A percentile compares a stretch with the other conserved stretches of the same genome.
Evolutionary conservation across 306 rosid genomes (phyloP).

Genomic region (Prunus fruticosa): DNA sequence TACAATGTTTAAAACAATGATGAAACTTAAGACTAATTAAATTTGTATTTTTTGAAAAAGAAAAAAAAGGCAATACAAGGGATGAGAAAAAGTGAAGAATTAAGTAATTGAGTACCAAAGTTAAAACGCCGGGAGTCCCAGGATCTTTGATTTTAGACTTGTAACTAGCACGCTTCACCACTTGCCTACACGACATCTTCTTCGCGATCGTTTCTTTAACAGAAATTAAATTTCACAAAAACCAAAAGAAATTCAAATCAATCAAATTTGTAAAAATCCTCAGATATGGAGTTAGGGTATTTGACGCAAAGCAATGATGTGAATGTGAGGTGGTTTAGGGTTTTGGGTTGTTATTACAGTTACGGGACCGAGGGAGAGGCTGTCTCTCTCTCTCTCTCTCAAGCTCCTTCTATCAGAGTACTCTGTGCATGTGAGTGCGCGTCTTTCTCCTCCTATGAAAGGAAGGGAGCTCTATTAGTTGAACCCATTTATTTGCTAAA

Average conservation of each 20-base stretch:
- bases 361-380: background rate
- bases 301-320: background rate
- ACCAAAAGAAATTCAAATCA: background rate
- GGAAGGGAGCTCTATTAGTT: background rate
- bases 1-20: background rate
- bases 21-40: too few relatives aligned
- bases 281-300: background rate
- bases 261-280: background rate
- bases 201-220: background rate
- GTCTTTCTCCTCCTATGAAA: background rate
- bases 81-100: background rate
- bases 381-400: background rate
- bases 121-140: constrained; percentile 77
- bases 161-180: constrained; percentile 74
- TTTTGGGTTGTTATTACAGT: background rate
- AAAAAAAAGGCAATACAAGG: background rate
- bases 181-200: constrained; percentile 56
- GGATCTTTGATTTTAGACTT: constrained; percentile 71
- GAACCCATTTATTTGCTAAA: too few relatives aligned
- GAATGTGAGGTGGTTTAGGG: background rate
- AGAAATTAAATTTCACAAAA: background rate
- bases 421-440: background rate
- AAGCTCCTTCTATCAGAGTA: background rate
- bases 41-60: background rate
- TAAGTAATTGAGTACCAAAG: constrained; percentile 45